Conservation (phyloP, 345 rosid species). For the Linum tenue region DNA sequence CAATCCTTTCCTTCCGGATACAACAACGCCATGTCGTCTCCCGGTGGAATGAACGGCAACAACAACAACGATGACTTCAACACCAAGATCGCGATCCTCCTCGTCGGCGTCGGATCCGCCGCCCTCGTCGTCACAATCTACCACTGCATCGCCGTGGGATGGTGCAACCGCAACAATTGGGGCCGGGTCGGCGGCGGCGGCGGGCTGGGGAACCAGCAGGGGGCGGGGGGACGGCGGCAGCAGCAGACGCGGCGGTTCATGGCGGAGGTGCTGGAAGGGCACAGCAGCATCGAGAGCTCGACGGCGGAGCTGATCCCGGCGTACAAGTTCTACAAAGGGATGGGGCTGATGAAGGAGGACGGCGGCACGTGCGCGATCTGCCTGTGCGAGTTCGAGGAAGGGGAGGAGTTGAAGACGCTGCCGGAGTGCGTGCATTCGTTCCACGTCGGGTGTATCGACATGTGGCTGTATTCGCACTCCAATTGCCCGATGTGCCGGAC, state of each 20-base stretch:
- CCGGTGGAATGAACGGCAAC: background rate
- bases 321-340: conserved; percentile 26
- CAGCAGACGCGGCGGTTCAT: background rate
- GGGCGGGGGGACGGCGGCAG: background rate
- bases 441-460: conserved; percentile 29
- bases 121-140: conserved; percentile 30
- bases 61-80: background rate
- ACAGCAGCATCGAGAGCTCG: conserved; percentile 20
- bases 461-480: conserved; percentile 31
- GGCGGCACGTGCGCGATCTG: conserved; percentile 24
- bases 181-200: background rate
- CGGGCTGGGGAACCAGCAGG: background rate
- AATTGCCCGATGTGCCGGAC: conserved; percentile 39
- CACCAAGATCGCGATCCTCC: conserved; percentile 9
- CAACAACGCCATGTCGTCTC: background rate
- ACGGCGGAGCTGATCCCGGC: conserved; percentile 29
- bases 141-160: conserved; percentile 26
- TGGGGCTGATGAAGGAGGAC: conserved; percentile 17
- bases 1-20: background rate
- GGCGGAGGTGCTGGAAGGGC: conserved; percentile 3
- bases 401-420: conserved; percentile 20
- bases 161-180: conserved; percentile 15
- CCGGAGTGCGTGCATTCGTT: conserved; percentile 29
- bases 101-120: conserved; percentile 23
- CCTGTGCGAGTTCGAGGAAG: conserved; percentile 26